Evolutionary conservation across 2,329 filamentous ascomycete species (phyloP).

Genomic region (Stachybotrys chartarum): DNA sequence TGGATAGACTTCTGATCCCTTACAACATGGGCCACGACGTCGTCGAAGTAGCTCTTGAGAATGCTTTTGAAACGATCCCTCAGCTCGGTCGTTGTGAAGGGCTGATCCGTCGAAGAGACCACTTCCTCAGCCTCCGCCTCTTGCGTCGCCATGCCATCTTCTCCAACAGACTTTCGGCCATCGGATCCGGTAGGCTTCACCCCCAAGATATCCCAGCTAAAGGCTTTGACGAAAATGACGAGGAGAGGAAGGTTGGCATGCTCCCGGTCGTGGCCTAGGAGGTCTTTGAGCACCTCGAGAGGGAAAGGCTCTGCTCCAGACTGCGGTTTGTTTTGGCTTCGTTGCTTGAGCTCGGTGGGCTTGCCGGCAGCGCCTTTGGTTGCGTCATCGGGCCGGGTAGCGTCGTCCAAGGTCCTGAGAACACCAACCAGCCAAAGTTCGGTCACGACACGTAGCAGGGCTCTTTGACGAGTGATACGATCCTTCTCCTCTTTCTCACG

Average conservation of each 20-base stretch:
- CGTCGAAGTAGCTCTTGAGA: slow-evolving; percentile 81
- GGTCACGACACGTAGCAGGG: slow-evolving; percentile 82
- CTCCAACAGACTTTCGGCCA: slow-evolving; percentile 75
- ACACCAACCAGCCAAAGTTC: slow-evolving; percentile 94
- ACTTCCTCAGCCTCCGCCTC: slow-evolving; percentile 29
- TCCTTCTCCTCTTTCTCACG: slow-evolving; percentile 96
- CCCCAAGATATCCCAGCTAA: slow-evolving; percentile 91
- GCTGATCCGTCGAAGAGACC: slow-evolving; percentile 51
- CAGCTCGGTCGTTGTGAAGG: slow-evolving; percentile 68
- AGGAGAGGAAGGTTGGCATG: slow-evolving; percentile 86
- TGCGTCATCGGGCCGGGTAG: slow-evolving; percentile 55
- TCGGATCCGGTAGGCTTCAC: slow-evolving; percentile 65
- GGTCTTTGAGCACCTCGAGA: slow-evolving; percentile 93
- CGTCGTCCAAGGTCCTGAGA: slow-evolving; percentile 69
- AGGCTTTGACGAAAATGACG: slow-evolving; percentile 92
- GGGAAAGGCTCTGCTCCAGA: slow-evolving; percentile 79
- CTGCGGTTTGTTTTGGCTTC: slow-evolving; percentile 48
- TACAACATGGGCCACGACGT: slow-evolving; percentile 80
- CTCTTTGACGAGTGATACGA: slow-evolving; percentile 74
- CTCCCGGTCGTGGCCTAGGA: slow-evolving; percentile 88
- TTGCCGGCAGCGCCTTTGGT: slow-evolving; percentile 58
- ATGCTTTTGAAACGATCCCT: slow-evolving; percentile 84
- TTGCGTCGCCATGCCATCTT: slow-evolving; percentile 62
- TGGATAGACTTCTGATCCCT: slow-evolving; percentile 89
- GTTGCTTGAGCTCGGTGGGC: slow-evolving; percentile 50